Base-by-base conservation (phyloP, 257 asterid genomes). In the Linderniella brevidens region DNA sequence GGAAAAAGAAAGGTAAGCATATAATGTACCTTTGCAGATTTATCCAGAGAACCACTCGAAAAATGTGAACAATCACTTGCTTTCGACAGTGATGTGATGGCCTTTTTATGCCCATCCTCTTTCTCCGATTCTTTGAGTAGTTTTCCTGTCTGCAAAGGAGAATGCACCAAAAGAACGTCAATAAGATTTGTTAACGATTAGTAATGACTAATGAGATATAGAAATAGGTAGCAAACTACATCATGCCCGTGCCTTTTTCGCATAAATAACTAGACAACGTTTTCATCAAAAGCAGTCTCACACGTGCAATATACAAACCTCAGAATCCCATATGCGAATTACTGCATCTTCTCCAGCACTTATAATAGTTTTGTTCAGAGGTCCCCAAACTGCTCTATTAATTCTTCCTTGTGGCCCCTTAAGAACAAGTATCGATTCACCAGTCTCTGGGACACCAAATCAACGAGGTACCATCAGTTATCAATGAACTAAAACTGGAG, bases 371-470 rank as follows among this genome's bases (percentile, higher is more conserved):
- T 25, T 62, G 73, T 88, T 88, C 59, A 88, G 64, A 58, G 95
- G 95, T 40, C 98, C 98, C 98, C 98, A 88, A 42, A 80, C 80
- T 65, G 94, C 98, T 63, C 98, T 70, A 59, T 80, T 84, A 49
- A 88, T 80, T 69, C 98, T 76, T 71, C 94, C 93, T 39, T 64
- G 71, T 17, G 86, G 84, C 25, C 98, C 98, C 69, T 76, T 80
- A 9, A 88, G 53, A 19, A 50, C 17, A 19, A 74, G 82, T 44
- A 66, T 65, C 12, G 98, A 84, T 37, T 88, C 94, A 42, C 74
- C 67, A 16, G 58, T 54, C 69, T 88, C 94, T 88, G 80, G 58
- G 51, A 61, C 47, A 47, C 20, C 57, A 51, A 48, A 60, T 8
- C 42, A 53, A 37, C n/a, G 46, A 8, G 18, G 13, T 18, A 56